Conservation (phyloP, 805 yeast species). For the Yarrowia hollandica region DNA sequence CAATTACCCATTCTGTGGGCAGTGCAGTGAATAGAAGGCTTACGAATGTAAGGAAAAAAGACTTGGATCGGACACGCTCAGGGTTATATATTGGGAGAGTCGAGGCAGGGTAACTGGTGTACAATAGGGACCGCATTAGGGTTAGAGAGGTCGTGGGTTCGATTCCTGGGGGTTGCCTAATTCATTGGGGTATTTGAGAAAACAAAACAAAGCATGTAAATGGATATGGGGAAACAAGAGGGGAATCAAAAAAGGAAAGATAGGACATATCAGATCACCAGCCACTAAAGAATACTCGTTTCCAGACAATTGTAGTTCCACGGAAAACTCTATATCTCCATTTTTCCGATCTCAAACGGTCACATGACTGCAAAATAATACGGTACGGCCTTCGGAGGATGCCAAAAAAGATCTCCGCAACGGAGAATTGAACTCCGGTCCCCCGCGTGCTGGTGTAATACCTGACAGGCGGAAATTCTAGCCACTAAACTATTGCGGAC, state of each 20-base stretch:
- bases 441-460: constrained; percentile 18
- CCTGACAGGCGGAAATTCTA: constrained; percentile 45
- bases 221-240: neutral
- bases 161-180: neutral
- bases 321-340: too few relatives aligned
- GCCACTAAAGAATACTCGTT: too few relatives aligned
- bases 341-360: too few relatives aligned
- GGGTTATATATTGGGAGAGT: neutral
- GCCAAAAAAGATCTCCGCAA: neutral
- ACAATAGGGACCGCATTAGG: constrained; percentile 12
- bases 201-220: too few relatives aligned
- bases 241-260: too few relatives aligned
- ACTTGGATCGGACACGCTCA: neutral
- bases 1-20: constrained; percentile 21
- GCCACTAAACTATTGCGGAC: constrained; percentile 43
- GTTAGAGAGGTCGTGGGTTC: neutral
- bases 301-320: too few relatives aligned
- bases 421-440: constrained; percentile 23
- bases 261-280: too few relatives aligned
- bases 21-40: constrained; percentile 30
- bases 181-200: too few relatives aligned
- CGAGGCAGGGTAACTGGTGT: constrained; percentile 10
- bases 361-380: too few relatives aligned
- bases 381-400: too few relatives aligned
- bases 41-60: constrained; percentile 7